Evolutionary conservation across 768 basidiomycete genomes (phyloP).

Genomic region (Tulasnella sp.): DNA sequence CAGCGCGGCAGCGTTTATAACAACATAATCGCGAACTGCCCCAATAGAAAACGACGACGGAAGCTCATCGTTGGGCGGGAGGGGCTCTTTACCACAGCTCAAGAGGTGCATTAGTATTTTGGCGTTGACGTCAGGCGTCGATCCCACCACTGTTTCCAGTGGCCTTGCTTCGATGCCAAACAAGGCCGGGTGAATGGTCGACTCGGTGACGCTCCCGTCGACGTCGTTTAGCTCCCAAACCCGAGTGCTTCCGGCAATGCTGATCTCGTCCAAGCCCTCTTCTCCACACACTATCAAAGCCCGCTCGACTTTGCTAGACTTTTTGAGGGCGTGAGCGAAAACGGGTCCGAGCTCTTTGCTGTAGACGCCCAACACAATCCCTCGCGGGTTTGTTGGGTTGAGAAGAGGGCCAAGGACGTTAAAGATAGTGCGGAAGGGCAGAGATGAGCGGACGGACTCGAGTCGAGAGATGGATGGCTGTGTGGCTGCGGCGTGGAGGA

Average conservation of each 20-base stretch:
- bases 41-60: conserved; percentile 44
- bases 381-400: conserved; percentile 82
- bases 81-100: conserved; percentile 49
- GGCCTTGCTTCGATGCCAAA: conserved; percentile 80
- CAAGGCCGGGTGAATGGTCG: conserved; percentile 50
- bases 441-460: conserved; percentile 77
- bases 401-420: conserved; percentile 93
- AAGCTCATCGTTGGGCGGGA: not conserved
- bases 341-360: conserved; percentile 76
- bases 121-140: conserved; percentile 78
- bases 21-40: conserved; percentile 80
- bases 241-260: conserved; percentile 86
- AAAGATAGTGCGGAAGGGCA: conserved; percentile 96
- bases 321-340: conserved; percentile 55
- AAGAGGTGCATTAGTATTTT: conserved; percentile 68
- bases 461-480: conserved; percentile 83
- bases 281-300: conserved; percentile 93
- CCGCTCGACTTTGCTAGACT: conserved; percentile 55
- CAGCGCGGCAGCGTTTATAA: conserved; percentile 88
- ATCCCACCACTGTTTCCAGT: conserved; percentile 69
- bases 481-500: conserved; percentile 92
- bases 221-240: conserved; percentile 56
- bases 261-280: conserved; percentile 93
- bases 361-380: conserved; percentile 92
- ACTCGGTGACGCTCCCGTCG: conserved; percentile 19